A percentile compares a stretch with the other conserved stretches of the same genome.
Conservation (phyloP, 2,329 filamentous ascomycete genomes). For the Acrocalymma vagum region DNA sequence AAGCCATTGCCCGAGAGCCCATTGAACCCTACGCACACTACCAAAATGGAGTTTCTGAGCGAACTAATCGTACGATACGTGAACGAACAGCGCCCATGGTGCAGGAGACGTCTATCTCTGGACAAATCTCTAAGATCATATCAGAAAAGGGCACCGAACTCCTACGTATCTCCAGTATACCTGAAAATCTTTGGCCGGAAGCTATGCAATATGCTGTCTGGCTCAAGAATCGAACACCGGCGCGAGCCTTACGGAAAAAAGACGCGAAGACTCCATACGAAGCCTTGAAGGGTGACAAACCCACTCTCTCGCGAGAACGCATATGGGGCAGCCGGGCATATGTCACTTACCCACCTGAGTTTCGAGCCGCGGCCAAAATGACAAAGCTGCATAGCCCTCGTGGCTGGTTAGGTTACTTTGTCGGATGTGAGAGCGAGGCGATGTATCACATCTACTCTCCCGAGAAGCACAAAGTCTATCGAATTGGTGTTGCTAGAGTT, state of each 20-base stretch:
- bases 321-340: conserved; percentile 3
- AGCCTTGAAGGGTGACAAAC: neutral
- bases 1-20: neutral
- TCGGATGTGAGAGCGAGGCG: neutral
- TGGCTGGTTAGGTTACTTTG: conserved; percentile 3
- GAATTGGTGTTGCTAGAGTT: neutral
- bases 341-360: neutral
- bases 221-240: conserved; percentile 1
- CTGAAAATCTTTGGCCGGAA: conserved; percentile 1
- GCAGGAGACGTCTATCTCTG: conserved; percentile 1
- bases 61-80: neutral
- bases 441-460: conserved; percentile 3
- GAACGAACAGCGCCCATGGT: neutral
- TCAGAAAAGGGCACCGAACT: neutral
- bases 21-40: neutral
- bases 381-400: neutral
- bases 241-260: neutral
- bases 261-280: neutral
- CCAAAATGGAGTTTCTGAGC: neutral
- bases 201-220: conserved; percentile 1
- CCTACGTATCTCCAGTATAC: neutral
- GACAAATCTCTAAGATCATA: conserved; percentile 1
- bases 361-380: no score
- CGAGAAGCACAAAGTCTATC: conserved; percentile 1
- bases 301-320: neutral